These are phyloP conservation scores for Phragmites australis DNA, from an alignment of 176 grass and related monocot species.

Conservation along the genomic window DNA sequence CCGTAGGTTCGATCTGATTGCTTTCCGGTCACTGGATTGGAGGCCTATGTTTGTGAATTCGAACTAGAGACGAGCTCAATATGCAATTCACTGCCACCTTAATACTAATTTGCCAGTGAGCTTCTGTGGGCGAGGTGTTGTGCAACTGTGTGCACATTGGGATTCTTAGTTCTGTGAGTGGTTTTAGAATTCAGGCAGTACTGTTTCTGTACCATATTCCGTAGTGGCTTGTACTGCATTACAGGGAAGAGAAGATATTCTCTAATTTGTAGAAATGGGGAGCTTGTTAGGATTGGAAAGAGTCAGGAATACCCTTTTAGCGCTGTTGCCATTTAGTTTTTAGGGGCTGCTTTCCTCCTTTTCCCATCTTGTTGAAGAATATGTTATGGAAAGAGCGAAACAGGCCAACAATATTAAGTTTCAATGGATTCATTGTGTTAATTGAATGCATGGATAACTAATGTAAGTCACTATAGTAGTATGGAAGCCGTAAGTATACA, in stretches of 20 bases:
- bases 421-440: neutral
- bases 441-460: neutral
- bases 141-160: neutral
- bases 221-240: constrained; percentile 10
- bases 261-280: neutral
- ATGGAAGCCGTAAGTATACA: neutral
- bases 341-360: too few species aligned
- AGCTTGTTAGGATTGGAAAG: neutral
- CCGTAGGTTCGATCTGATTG: neutral
- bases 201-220: neutral
- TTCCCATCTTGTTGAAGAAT: neutral
- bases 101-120: neutral
- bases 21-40: neutral
- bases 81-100: neutral
- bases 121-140: constrained; percentile 18
- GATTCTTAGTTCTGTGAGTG: neutral
- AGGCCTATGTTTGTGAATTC: neutral
- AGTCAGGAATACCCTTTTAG: neutral
- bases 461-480: neutral
- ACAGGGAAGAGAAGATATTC: neutral
- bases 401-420: neutral
- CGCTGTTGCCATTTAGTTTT: neutral
- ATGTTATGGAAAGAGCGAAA: neutral
- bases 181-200: neutral
- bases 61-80: neutral